Conservation (phyloP, 306 rosid genomes). For the Rosa multiflora region DNA sequence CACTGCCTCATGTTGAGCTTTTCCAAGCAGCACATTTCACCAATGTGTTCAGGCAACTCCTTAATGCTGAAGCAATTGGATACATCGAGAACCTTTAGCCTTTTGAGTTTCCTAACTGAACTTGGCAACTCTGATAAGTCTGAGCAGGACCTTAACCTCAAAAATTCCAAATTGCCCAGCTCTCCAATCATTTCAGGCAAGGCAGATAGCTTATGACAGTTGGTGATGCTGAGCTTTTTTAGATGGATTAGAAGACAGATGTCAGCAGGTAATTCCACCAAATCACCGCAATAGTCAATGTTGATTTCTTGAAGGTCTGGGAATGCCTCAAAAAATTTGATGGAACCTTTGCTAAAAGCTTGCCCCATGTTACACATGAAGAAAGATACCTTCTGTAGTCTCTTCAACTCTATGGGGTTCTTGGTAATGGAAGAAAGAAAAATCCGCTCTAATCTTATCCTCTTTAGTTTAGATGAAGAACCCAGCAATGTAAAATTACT, state of each 20-base stretch:
- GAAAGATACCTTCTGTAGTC: conserved; percentile 46
- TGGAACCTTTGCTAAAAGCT: neutral
- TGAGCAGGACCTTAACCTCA: neutral
- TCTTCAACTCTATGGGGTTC: conserved; percentile 23
- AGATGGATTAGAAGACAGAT: neutral
- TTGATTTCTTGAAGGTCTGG: neutral
- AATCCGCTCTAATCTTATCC: conserved; percentile 55
- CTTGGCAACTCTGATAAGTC: neutral
- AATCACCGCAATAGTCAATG: neutral
- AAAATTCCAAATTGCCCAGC: neutral
- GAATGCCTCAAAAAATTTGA: neutral
- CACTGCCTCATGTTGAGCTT: neutral
- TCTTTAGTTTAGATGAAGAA: conserved; percentile 29
- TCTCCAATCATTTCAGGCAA: neutral
- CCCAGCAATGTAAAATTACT: conserved; percentile 3
- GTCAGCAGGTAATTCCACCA: neutral
- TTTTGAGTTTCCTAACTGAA: neutral
- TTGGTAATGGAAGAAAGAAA: conserved; percentile 30
- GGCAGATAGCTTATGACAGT: neutral
- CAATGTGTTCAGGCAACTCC: neutral
- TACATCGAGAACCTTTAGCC: neutral
- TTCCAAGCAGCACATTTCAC: neutral
- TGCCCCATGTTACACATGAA: conserved; percentile 49
- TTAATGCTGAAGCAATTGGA: neutral
- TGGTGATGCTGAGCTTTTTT: neutral